phyloP scores from a whole-genome alignment of 1,139 yeast genomes.

The Ogataea hybrid region DNA sequence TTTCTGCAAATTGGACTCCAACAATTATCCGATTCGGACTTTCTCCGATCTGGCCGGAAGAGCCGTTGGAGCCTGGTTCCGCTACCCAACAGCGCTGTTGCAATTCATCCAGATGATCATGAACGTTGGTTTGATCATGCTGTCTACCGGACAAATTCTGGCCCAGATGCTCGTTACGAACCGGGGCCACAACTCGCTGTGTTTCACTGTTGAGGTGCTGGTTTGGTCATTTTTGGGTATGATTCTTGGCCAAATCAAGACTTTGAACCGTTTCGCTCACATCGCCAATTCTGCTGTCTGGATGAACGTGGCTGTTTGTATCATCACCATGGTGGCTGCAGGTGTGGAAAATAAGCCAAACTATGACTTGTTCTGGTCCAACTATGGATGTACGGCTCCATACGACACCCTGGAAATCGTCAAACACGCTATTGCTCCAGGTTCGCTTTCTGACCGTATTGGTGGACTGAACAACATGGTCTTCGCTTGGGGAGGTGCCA shows the following conservation, averaged over 20 bases:
- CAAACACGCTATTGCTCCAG: conserved; percentile 28
- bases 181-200: conserved; percentile 34
- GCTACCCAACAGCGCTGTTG: conserved; percentile 35
- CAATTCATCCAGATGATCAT: conserved; percentile 42
- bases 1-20: conserved; percentile 38
- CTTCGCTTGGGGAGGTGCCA: conserved; percentile 48
- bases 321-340: conserved; percentile 40
- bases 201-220: conserved; percentile 40
- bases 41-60: conserved; percentile 42
- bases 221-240: conserved; percentile 43
- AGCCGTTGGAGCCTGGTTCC: conserved; percentile 33
- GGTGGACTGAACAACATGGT: conserved; percentile 44
- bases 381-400: conserved; percentile 29
- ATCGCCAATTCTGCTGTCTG: conserved; percentile 43
- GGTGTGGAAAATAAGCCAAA: conserved; percentile 37
- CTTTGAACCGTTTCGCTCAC: conserved; percentile 39
- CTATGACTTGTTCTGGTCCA: conserved; percentile 22
- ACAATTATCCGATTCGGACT: conserved; percentile 40
- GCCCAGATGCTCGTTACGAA: conserved; percentile 33
- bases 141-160: conserved; percentile 41
- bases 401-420: conserved; percentile 23
- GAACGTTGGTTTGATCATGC: conserved; percentile 41
- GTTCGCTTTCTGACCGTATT: conserved; percentile 32
- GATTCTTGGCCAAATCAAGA: conserved; percentile 41
- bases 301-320: conserved; percentile 40